Conservation (phyloP, 495 filamentous ascomycete genomes). For the Penicillium longicatenatum region DNA sequence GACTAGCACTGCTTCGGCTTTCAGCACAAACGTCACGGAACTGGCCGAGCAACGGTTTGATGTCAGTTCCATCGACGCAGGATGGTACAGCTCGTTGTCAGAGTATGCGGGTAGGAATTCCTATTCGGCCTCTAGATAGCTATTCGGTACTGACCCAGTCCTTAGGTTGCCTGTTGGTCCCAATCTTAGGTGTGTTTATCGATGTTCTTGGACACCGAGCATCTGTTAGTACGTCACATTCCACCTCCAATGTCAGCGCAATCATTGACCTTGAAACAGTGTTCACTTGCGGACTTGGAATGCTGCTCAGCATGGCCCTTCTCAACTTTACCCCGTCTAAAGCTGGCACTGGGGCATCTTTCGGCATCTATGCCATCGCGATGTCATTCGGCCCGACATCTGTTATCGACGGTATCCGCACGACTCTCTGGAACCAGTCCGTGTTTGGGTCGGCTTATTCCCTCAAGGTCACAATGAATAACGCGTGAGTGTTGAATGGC, state of each 20-base stretch:
- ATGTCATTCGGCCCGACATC: conserved; percentile 41
- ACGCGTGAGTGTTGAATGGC: conserved; percentile 30
- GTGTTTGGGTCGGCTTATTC: conserved; percentile 48
- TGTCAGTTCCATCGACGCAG: conserved; percentile 41
- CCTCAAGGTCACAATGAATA: conserved; percentile 49
- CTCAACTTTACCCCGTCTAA: conserved; percentile 38
- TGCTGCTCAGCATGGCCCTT: conserved; percentile 44
- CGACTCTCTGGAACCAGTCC: conserved; percentile 45
- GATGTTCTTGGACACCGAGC: conserved; percentile 47
- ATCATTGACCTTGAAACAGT: conserved; percentile 19
- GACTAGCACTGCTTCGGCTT: conserved; percentile 41
- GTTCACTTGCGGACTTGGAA: conserved; percentile 37
- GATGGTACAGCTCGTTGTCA: conserved; percentile 46
- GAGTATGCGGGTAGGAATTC: conserved; percentile 41
- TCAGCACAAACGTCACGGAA: conserved; percentile 47
- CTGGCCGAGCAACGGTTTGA: conserved; percentile 45
- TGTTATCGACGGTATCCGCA: conserved; percentile 48
- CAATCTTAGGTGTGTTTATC: conserved; percentile 45
- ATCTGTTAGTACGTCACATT: conserved; percentile 33
- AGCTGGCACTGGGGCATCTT: conserved; percentile 42
- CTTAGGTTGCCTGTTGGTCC: conserved; percentile 44
- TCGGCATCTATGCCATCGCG: conserved; percentile 47
- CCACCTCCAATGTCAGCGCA: background rate
- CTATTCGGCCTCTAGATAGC: background rate
- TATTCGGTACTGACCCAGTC: background rate